phyloP scores from a whole-genome alignment of 2,329 filamentous ascomycete species.

The Sarocladium oryzae region DNA sequence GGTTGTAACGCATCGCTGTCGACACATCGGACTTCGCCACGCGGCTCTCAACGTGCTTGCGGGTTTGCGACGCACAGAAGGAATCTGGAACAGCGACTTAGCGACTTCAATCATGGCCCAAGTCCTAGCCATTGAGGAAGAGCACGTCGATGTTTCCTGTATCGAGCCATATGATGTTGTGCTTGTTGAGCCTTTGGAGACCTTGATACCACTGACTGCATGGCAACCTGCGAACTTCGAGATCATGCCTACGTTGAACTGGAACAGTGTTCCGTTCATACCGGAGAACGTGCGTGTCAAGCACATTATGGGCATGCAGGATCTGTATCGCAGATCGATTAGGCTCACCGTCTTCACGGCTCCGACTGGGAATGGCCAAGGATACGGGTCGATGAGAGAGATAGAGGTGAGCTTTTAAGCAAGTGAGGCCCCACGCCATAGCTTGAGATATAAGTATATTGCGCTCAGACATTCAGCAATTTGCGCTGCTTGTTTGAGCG shows the following conservation, averaged over 20 bases:
- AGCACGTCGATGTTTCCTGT: not conserved
- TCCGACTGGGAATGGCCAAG: not conserved
- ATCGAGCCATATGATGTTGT: not conserved
- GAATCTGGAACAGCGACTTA: conserved; percentile 25
- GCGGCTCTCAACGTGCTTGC: conserved; percentile 19
- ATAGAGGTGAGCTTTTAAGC: not conserved
- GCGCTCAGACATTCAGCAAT: too few relatives aligned
- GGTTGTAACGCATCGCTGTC: conserved; percentile 20
- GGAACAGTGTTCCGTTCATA: not conserved
- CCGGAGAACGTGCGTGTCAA: not conserved
- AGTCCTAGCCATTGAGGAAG: conserved; percentile 1
- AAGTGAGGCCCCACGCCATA: too few relatives aligned
- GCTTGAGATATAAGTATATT: too few relatives aligned
- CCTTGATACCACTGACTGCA: not conserved
- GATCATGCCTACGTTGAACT: not conserved
- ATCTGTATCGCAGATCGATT: not conserved
- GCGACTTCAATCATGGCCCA: conserved; percentile 17
- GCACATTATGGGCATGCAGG: not conserved
- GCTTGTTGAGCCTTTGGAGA: not conserved
- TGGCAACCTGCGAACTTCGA: not conserved
- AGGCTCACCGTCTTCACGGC: not conserved
- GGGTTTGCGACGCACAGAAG: conserved; percentile 23
- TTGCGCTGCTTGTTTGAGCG: too few relatives aligned
- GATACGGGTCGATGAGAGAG: not conserved
- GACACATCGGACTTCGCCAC: conserved; percentile 23